These are phyloP conservation scores for Phytophthora fragariaefolia DNA, from an alignment of 352 stramenopile genomes.

Conservation along the genomic window DNA sequence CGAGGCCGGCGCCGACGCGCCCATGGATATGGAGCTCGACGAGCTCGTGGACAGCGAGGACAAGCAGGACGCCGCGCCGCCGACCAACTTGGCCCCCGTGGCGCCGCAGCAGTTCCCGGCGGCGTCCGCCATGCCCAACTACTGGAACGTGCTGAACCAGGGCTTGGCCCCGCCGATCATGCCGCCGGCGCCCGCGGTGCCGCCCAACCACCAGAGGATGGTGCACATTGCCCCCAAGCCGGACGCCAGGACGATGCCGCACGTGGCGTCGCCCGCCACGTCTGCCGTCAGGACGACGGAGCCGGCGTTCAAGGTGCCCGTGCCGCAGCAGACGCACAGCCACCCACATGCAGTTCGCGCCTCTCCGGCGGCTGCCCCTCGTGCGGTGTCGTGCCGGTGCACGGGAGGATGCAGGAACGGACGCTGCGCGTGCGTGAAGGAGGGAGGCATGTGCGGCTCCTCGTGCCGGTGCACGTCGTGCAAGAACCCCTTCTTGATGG, in stretches of 20 bases:
- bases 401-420: conserved; percentile 84
- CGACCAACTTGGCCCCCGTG: conserved; percentile 26
- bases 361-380: conserved; percentile 32
- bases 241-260: conserved; percentile 35
- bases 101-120: conserved; percentile 60
- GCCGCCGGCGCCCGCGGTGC: conserved; percentile 31
- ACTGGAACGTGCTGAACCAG: conserved; percentile 89
- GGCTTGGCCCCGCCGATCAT: conserved; percentile 45
- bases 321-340: conserved; percentile 15
- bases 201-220: conserved; percentile 49
- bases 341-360: conserved; percentile 19
- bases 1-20: conserved; percentile 34
- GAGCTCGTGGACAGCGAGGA: conserved; percentile 27
- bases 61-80: conserved; percentile 13
- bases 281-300: conserved; percentile 16
- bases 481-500: conserved; percentile 89
- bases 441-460: conserved; percentile 76
- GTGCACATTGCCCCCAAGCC: conserved; percentile 84
- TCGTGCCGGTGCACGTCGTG: conserved; percentile 86
- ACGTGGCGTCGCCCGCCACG: conserved; percentile 10
- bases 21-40: conserved; percentile 47
- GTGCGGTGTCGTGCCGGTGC: conserved; percentile 79
- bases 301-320: conserved; percentile 22
- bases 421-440: conserved; percentile 84
- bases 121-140: conserved; percentile 81